phyloP scores from a whole-genome alignment of 441 rosid genomes.

The Macaranga tanarius region DNA sequence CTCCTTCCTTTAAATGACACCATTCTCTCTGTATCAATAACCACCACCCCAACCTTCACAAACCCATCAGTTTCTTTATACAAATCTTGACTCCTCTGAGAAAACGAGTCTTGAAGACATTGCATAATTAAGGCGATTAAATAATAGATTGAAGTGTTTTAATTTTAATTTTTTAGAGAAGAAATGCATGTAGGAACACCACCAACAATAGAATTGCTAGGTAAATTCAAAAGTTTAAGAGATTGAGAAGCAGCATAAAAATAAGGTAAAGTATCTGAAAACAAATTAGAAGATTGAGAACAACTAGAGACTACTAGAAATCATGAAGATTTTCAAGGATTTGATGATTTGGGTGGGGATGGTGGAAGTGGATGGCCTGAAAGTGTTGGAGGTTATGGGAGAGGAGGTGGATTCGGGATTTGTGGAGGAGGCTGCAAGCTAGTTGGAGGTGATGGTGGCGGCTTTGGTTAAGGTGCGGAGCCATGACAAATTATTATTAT shows the following conservation, averaged over 20 bases:
- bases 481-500: too few relatives aligned
- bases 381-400: too few relatives aligned
- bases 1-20: slow-evolving; percentile 40
- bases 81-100: slow-evolving; percentile 34
- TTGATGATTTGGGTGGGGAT: too few relatives aligned
- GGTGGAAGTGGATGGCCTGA: background rate
- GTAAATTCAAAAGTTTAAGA: slow-evolving; percentile 55
- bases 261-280: slow-evolving; percentile 86
- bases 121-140: slow-evolving; percentile 54
- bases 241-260: slow-evolving; percentile 55
- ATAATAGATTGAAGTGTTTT: slow-evolving; percentile 61
- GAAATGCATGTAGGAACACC: slow-evolving; percentile 89
- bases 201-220: slow-evolving; percentile 63
- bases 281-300: slow-evolving; percentile 68
- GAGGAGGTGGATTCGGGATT: too few relatives aligned
- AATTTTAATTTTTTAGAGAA: slow-evolving; percentile 48
- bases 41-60: slow-evolving; percentile 44
- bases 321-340: slow-evolving; percentile 53
- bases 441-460: too few relatives aligned
- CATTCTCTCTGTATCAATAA: slow-evolving; percentile 39
- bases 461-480: too few relatives aligned
- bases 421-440: too few relatives aligned
- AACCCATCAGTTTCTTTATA: slow-evolving; percentile 49
- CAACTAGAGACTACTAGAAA: slow-evolving; percentile 55
- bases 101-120: slow-evolving; percentile 73